Evolutionary conservation across 2,329 filamentous ascomycete genomes (phyloP), one percentile per base, ranked within the genome.

Genomic region (Talaromyces sp.): DNA sequence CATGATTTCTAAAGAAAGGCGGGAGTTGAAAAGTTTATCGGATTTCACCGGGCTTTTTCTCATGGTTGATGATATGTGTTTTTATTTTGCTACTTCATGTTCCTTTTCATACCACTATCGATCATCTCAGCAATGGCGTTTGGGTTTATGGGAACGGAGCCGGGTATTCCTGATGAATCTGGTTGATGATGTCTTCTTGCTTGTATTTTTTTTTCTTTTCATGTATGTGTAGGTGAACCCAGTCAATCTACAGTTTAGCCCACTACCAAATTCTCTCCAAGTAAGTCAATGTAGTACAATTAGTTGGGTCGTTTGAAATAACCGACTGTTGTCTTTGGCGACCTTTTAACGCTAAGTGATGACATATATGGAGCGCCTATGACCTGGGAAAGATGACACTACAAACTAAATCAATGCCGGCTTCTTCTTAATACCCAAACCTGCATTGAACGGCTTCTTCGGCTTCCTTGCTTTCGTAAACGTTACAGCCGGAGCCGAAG

Each of bases 381-480:
- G 27, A 17, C 50, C n/a, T 22, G 6, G 22, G 11, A 43, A 19
- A 31, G 8, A 57, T n/a, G 2, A 56, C 27, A 62, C 33, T 31
- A 39, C 47, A 49, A 27, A 17, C 27, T 35, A 67, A 10, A 67
- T 31, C 8, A 65, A 50, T 35, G 57, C 22, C 19, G 64, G 41
- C 79, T 93, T 94, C 83, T 92, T 95, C 82, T 97, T 97, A 72
- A 97, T 93, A 1, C 93, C 93, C 58, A 97, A 78, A 25, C 89
- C 81, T 15, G 89, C 88, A 0, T 87, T 82, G 65, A 90, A 86
- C 66, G 95, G 88, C 78, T 95, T 96, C 81, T 97, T 98, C 80
- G 92, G 90, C 81, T 96, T 97, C 58, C 89, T 84, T 50, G 88
- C 86, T 67, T 90, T 84, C 76, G 90, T 90, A 73, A 94, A 96